Conservation (phyloP, 2,329 filamentous ascomycete genomes). For the Aspergillus costaricaensis region DNA sequence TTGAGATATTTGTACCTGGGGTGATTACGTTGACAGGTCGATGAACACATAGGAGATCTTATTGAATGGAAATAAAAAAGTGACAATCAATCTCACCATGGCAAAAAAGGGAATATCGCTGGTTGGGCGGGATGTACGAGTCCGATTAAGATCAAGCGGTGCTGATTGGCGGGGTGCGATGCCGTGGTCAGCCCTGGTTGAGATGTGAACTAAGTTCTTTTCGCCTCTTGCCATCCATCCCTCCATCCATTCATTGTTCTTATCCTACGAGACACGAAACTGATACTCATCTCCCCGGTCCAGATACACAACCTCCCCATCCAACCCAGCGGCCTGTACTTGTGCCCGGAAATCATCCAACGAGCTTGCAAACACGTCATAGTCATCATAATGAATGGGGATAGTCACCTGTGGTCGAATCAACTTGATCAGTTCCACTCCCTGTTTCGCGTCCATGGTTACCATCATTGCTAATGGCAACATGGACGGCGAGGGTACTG, state of each 20-base stretch:
- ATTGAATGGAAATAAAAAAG: neutral
- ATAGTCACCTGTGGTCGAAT: constrained; percentile 64
- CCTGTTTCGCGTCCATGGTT: constrained; percentile 69
- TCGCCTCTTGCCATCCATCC: too few species aligned
- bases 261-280: constrained; percentile 48
- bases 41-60: neutral
- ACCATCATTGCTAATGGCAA: constrained; percentile 69
- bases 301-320: constrained; percentile 60
- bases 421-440: constrained; percentile 58
- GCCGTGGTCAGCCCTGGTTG: neutral
- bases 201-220: neutral
- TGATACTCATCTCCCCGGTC: constrained; percentile 60
- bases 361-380: constrained; percentile 62
- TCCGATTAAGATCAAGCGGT: neutral
- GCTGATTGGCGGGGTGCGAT: neutral
- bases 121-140: neutral
- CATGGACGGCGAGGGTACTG: constrained; percentile 60
- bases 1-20: too few species aligned
- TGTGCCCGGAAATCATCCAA: constrained; percentile 61
- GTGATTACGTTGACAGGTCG: too few species aligned
- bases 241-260: neutral
- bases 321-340: constrained; percentile 54
- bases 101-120: neutral
- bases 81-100: neutral
- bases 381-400: constrained; percentile 67